Evolutionary conservation across 1,284 basidiomycete species (phyloP).

Genomic region (Cryptococcus sp.): DNA sequence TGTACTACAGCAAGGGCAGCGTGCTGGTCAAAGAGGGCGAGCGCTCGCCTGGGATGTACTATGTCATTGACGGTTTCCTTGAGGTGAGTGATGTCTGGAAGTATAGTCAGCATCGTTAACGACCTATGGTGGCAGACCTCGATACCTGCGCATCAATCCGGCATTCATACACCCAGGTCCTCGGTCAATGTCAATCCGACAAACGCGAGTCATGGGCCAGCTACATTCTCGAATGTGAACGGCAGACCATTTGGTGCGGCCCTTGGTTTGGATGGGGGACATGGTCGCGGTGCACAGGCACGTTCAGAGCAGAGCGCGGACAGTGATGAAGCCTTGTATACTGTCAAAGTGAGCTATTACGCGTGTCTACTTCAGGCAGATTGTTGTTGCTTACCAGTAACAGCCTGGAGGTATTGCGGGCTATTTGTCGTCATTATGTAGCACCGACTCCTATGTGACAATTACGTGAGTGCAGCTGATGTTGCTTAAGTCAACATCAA

Average conservation of each 20-base stretch:
- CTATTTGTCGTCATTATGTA: conserved; percentile 91
- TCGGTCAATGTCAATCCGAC: conserved; percentile 10
- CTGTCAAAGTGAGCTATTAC: conserved; percentile 63
- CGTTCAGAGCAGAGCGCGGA: conserved; percentile 1
- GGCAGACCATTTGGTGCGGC: conserved; percentile 41
- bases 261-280: conserved; percentile 28
- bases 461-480: conserved; percentile 56
- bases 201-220: conserved; percentile 10
- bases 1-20: conserved; percentile 86
- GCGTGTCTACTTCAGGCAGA: background rate
- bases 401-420: conserved; percentile 98
- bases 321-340: conserved; percentile 70
- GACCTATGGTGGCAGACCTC: conserved; percentile 18
- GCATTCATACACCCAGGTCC: conserved; percentile 17
- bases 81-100: conserved; percentile 62
- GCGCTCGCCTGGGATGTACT: conserved; percentile 76
- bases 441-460: conserved; percentile 91
- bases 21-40: conserved; percentile 89
- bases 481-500: background rate
- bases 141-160: conserved; percentile 19
- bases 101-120: background rate
- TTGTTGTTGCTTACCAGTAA: conserved; percentile 2
- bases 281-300: conserved; percentile 6
- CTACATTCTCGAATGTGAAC: conserved; percentile 17
- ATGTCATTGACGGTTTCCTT: conserved; percentile 95